Conservation (phyloP, 2,329 filamentous ascomycete species). For the Immersiporthe knoxdaviesiana region DNA sequence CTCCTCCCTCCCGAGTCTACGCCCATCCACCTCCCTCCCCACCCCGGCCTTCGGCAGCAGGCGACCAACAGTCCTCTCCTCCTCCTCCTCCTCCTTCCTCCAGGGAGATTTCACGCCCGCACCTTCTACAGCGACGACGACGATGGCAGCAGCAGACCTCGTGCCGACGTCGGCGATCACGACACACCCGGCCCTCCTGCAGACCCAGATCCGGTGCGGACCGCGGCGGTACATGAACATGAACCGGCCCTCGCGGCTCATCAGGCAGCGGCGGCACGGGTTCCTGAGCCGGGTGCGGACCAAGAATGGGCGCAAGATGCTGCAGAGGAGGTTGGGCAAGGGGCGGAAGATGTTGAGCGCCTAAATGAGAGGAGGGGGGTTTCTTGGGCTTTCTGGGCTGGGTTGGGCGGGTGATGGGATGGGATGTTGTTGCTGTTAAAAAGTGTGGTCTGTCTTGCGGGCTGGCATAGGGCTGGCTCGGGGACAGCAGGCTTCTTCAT, state of each 20-base stretch:
- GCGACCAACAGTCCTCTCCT: constrained; percentile 34
- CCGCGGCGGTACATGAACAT: constrained; percentile 57
- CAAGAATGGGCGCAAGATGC: constrained; percentile 55
- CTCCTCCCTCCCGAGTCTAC: constrained; percentile 53
- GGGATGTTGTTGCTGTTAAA: not conserved
- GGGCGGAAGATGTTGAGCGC: constrained; percentile 50
- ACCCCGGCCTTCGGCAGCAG: constrained; percentile 36
- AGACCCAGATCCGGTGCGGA: constrained; percentile 59
- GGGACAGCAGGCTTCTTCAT: not conserved
- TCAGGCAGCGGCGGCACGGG: constrained; percentile 63
- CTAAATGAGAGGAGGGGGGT: constrained; percentile 31
- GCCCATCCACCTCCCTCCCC: constrained; percentile 46
- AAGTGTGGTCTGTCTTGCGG: not conserved
- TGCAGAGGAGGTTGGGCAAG: constrained; percentile 57
- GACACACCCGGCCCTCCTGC: constrained; percentile 55
- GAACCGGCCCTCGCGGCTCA: constrained; percentile 56
- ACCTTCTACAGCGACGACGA: too few relatives aligned
- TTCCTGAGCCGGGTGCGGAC: constrained; percentile 57
- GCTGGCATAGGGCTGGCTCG: not conserved
- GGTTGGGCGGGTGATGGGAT: not conserved
- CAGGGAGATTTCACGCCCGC: constrained; percentile 30
- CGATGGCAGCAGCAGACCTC: constrained; percentile 44
- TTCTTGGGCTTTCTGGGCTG: not conserved
- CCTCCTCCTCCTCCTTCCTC: constrained; percentile 32
- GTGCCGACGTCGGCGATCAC: constrained; percentile 52